Evolutionary conservation across 2,329 filamentous ascomycete species (phyloP), one percentile per base, ranked within the genome.

Genomic region (Botryosphaeria dothidea): DNA sequence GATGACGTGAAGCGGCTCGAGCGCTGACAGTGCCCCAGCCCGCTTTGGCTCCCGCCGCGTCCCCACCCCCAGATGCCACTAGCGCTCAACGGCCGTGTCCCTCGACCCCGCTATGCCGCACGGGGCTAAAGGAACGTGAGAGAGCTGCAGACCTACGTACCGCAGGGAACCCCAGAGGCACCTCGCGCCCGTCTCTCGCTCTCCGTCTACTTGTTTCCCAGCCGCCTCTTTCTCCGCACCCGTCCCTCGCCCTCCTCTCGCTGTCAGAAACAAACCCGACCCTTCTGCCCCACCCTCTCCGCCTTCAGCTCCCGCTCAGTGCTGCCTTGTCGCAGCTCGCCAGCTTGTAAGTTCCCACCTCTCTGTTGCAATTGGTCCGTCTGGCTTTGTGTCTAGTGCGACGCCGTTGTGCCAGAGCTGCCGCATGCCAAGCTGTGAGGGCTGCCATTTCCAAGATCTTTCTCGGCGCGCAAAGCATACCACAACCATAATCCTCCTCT

Each of bases 21-120:
- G 23, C 23, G 52, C 52, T 57, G 54, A 43, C 36, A 19, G n/a
- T 19, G 13, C 11, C 31, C 4, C 19, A 7, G 9, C 11, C 38
- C 25, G 54, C 54, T 45, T 45, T 41, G 54, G n/a, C 54, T 58
- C 54, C 54, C 54, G 54, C 36, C 54, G 54, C 54, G 36, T 58
- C 54, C 43, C 54, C 54, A 45, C 54, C 54, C 54, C 54, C 54
- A 31, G 54, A 43, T 31, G 54, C 54, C 31, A 21, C 54, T 58
- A 58, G 54, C 13, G 36, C 34, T 41, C 23, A 19, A 56, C 31
- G 52, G 52, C 27, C 31, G n/a, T 43, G 41, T 45, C 6, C 4
- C 3, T 52, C 25, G 49, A 52, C 27, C 49, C 49, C 49, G 49
- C 49, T 34, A 34, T 52, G 49, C 49, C 49, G 15, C 3, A 8